These are phyloP conservation scores for Penicillium sp. DNA, from an alignment of 2,329 filamentous ascomycete species.

Conservation along the genomic window DNA sequence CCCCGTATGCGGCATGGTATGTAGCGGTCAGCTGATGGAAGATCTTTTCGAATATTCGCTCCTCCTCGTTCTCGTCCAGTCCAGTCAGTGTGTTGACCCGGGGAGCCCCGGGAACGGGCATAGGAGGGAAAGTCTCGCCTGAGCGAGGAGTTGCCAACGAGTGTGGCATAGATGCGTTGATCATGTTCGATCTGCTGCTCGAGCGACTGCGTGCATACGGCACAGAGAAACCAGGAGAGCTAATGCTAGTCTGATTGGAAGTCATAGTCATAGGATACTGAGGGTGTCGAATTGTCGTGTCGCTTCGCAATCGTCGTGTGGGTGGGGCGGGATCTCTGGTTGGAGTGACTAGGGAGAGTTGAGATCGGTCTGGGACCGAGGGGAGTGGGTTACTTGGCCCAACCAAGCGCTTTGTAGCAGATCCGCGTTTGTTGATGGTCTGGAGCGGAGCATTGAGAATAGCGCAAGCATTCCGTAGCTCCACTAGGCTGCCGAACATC, in stretches of 20 bases:
- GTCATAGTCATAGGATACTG: constrained; percentile 33
- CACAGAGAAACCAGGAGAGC: constrained; percentile 32
- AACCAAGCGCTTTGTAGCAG: constrained; percentile 30
- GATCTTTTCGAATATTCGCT: constrained; percentile 76
- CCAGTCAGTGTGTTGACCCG: constrained; percentile 58
- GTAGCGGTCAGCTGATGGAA: constrained; percentile 73
- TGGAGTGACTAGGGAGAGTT: constrained; percentile 41
- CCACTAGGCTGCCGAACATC: constrained; percentile 57
- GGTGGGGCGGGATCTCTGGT: constrained; percentile 47
- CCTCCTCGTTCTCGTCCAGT: constrained; percentile 68
- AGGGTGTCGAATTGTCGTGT: constrained; percentile 51
- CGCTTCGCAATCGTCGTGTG: constrained; percentile 49
- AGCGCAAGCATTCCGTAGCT: constrained; percentile 59
- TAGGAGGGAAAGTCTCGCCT: constrained; percentile 69
- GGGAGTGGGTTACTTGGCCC: constrained; percentile 31
- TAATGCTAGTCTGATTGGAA: constrained; percentile 26
- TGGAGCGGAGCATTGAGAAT: constrained; percentile 48
- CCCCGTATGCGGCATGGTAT: constrained; percentile 69
- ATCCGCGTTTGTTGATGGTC: constrained; percentile 25
- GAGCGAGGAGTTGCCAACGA: constrained; percentile 69
- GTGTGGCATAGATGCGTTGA: constrained; percentile 47
- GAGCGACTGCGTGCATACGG: constrained; percentile 42
- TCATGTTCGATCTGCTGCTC: constrained; percentile 55
- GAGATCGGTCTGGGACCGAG: constrained; percentile 28
- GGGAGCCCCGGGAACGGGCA: constrained; percentile 46